phyloP scores from a whole-genome alignment of 1,139 yeast species.

The Debaryomyces nepalensis region DNA sequence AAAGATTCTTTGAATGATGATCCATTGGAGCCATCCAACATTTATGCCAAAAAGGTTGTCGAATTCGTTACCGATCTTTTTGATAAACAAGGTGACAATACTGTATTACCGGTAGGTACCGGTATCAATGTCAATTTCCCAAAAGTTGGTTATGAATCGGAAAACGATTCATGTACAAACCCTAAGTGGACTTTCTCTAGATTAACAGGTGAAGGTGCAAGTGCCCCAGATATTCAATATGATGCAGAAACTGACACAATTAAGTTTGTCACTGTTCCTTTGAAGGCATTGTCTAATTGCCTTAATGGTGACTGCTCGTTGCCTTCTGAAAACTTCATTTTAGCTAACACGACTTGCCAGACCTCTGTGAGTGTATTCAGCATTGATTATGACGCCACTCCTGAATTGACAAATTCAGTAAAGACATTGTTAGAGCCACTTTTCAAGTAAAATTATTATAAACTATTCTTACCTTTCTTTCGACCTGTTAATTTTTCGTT shows the following conservation, averaged over 20 bases:
- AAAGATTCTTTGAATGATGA: constrained; percentile 40
- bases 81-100: constrained; percentile 23
- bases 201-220: constrained; percentile 41
- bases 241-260: constrained; percentile 22
- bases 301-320: constrained; percentile 41
- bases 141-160: constrained; percentile 39
- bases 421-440: constrained; percentile 24
- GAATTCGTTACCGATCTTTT: constrained; percentile 46
- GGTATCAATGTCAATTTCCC: constrained; percentile 57
- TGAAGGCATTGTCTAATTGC: constrained; percentile 31
- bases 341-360: constrained; percentile 32
- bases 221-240: constrained; percentile 33
- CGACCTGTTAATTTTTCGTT: not conserved
- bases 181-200: constrained; percentile 46
- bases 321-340: constrained; percentile 38
- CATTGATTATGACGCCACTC: constrained; percentile 48
- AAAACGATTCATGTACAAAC: constrained; percentile 35
- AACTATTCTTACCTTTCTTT: not conserved
- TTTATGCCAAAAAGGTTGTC: constrained; percentile 44
- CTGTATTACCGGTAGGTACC: constrained; percentile 46
- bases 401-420: constrained; percentile 31
- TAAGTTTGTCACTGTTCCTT: constrained; percentile 12
- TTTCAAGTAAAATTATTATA: not conserved
- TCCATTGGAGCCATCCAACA: constrained; percentile 39
- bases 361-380: constrained; percentile 44